Base-by-base conservation (phyloP, 768 basidiomycete genomes). In the Leucogyrophana mollusca region DNA sequence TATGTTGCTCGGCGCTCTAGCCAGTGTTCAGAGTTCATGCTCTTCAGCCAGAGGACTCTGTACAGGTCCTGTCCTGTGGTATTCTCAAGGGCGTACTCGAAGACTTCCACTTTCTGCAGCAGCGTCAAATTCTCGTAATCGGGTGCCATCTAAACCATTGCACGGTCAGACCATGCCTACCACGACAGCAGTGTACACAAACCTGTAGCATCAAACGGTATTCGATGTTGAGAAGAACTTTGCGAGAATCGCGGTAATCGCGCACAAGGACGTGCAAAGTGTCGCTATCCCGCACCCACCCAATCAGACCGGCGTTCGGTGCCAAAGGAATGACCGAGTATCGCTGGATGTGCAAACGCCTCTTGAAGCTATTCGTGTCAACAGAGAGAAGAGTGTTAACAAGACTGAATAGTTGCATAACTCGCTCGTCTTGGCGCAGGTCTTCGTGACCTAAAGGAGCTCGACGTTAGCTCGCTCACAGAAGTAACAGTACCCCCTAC, bases 151-250 rank as follows among this genome's bases (percentile, higher is more conserved):
- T 97, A 54, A 32, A 44, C 22, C n/a, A n/a, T n/a, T n/a, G 25
- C 35, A 33, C 34, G 10, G 44, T 55, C 17, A 54, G 40, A 16
- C 36, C 25, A 17, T 22, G 30, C 17, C 25, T 36, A 21, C 9
- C n/a, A 32, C 23, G 82, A 84, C 72, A 90, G 88, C 3, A 90
- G 78, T 80, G 91, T 91, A 25, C 17, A 33, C 49, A 27, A 36
- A 89, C 93, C 77, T 99, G 96, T 6, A 97, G 82, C 89, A 99
- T 99, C 48, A 99, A 71, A n/a, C 94, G 85, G 60, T 97, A 95
- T 69, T 99, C 96, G 46, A 98, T 96, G 62, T 99, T 97, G 47
- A 98, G 78, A 14, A 98, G 73, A 21, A 99, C 94, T 70, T 99
- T 98, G 51, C 94, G 82, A 6, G 90, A 90, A 55, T 99, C 96